A percentile compares a stretch with the other conserved stretches of the same genome.
Conservation (phyloP, 805 yeast genomes). For the Scheffersomyces coipomensis region DNA sequence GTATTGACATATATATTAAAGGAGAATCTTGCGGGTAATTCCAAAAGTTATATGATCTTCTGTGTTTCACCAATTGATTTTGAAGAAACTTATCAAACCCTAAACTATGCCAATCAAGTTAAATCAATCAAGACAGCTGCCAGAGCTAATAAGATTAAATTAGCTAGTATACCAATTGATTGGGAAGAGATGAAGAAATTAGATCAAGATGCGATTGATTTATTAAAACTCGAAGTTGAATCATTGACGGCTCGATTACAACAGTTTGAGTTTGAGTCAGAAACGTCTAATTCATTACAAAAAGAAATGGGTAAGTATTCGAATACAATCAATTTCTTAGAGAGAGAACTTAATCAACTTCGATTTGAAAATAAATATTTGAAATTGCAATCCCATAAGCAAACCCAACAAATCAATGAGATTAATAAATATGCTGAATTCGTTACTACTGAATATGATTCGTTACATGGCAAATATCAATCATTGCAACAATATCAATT, state of each 20-base stretch:
- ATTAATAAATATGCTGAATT: slow-evolving; percentile 20
- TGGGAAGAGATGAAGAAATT: slow-evolving; percentile 26
- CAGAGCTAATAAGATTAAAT: slow-evolving; percentile 33
- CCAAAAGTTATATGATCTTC: slow-evolving; percentile 87
- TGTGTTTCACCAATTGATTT: slow-evolving; percentile 79
- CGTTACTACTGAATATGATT: slow-evolving; percentile 18
- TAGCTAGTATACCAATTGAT: slow-evolving; percentile 24
- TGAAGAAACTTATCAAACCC: slow-evolving; percentile 74
- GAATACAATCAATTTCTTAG: slow-evolving; percentile 29
- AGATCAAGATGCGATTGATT: slow-evolving; percentile 25
- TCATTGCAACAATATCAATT: slow-evolving; percentile 3
- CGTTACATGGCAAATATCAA: slow-evolving; percentile 6
- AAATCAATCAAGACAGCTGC: slow-evolving; percentile 68
- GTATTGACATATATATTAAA: slow-evolving; percentile 70
- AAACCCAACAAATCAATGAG: slow-evolving; percentile 19
- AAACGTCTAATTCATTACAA: not conserved
- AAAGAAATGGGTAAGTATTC: slow-evolving; percentile 10
- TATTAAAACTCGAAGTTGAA: slow-evolving; percentile 30
- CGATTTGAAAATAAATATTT: slow-evolving; percentile 36
- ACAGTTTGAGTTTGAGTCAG: not conserved
- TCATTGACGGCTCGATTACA: slow-evolving; percentile 24
- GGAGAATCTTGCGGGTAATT: slow-evolving; percentile 78
- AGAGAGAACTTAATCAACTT: slow-evolving; percentile 25
- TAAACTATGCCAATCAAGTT: slow-evolving; percentile 77
- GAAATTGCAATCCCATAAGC: slow-evolving; percentile 17